Conservation (phyloP, 225 moss, liverwort and hornwort genomes). For the Ulota crispa region DNA sequence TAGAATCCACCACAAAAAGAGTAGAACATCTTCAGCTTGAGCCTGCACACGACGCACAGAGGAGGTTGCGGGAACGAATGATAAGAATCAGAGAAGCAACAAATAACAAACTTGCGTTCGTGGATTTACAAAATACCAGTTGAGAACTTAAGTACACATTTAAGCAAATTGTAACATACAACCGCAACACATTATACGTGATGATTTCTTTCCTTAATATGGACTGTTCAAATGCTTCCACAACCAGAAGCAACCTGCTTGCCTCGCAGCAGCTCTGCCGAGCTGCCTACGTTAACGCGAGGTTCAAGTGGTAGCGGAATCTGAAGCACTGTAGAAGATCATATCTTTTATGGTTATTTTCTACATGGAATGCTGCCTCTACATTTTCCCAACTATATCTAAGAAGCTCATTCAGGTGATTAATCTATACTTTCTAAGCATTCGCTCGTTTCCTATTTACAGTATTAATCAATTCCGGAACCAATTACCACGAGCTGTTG, state of each 20-base stretch:
- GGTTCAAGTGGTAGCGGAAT: constrained; percentile 20
- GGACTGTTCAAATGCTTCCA: constrained; percentile 14
- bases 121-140: constrained; percentile 1
- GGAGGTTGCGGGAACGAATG: constrained; percentile 8
- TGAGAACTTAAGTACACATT: constrained; percentile 1
- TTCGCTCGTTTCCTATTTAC: not conserved
- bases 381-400: not conserved
- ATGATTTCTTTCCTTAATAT: constrained; percentile 14
- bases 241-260: constrained; percentile 10
- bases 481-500: not conserved
- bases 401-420: not conserved
- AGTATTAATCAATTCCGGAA: not conserved
- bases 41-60: constrained; percentile 35
- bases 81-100: constrained; percentile 13
- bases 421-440: not conserved
- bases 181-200: constrained; percentile 9
- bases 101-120: not conserved
- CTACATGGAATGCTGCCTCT: constrained; percentile 11
- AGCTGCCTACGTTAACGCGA: constrained; percentile 1
- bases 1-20: constrained; percentile 67
- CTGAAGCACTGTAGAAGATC: constrained; percentile 17
- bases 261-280: constrained; percentile 16
- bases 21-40: constrained; percentile 64
- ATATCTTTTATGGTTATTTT: constrained; percentile 3
- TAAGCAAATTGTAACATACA: not conserved